These are phyloP conservation scores for Bryoglossum gracile DNA, from an alignment of 495 filamentous ascomycete genomes.

Conservation along the genomic window DNA sequence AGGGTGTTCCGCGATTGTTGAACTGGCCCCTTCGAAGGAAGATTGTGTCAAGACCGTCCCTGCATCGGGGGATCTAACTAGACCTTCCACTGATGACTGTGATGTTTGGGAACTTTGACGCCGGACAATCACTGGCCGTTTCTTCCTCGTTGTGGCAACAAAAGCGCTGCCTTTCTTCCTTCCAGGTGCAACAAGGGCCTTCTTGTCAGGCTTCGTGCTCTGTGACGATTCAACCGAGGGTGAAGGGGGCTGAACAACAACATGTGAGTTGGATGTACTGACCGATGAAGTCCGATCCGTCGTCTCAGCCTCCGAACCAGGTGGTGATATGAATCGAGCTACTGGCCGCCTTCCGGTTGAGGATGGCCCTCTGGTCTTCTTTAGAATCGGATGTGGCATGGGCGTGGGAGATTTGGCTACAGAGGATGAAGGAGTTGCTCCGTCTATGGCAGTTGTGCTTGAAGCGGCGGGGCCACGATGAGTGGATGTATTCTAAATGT, in stretches of 20 bases:
- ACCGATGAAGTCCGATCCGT: constrained; percentile 10
- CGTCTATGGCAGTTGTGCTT: constrained; percentile 14
- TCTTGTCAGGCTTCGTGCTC: constrained; percentile 13
- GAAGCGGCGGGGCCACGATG: constrained; percentile 12
- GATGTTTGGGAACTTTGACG: constrained; percentile 22
- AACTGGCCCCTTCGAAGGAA: constrained; percentile 11
- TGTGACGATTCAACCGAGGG: constrained; percentile 12
- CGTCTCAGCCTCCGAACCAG: constrained; percentile 33
- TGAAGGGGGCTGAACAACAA: constrained; percentile 20
- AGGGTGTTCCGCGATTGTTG: constrained; percentile 2
- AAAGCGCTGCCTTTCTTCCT: constrained; percentile 18
- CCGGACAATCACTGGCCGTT: constrained; percentile 17
- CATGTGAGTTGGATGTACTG: constrained; percentile 21
- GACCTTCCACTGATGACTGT: constrained; percentile 20
- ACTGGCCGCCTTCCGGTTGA: constrained; percentile 41
- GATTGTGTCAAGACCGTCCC: constrained; percentile 7
- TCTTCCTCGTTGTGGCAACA: constrained; percentile 16
- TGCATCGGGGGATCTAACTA: neutral
- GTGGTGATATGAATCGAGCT: constrained; percentile 44
- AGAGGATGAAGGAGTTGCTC: constrained; percentile 15
- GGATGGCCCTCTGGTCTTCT: constrained; percentile 46
- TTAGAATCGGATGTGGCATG: constrained; percentile 43
- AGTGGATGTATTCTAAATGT: constrained; percentile 9
- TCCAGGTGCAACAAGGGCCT: neutral
- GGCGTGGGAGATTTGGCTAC: neutral